A percentile compares a stretch with the other conserved stretches of the same genome.
These are phyloP conservation scores for Neoboletus magnificus DNA, from an alignment of 768 basidiomycete species.

Conservation along the genomic window DNA sequence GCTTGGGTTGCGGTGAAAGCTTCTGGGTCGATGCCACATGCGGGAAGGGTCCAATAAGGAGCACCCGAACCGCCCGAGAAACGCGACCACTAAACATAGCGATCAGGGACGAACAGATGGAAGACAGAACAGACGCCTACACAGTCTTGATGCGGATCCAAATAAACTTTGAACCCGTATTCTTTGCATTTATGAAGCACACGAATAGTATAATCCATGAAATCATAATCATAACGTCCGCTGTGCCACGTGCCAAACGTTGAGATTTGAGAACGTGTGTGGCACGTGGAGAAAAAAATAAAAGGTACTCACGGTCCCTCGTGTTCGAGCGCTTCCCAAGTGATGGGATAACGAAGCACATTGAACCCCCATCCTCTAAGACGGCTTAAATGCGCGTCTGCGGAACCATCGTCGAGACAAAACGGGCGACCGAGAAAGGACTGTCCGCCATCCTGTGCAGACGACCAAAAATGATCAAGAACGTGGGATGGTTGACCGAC, in stretches of 20 bases:
- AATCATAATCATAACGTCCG: conserved; percentile 85
- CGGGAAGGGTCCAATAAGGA: conserved; percentile 88
- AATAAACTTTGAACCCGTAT: conserved; percentile 86
- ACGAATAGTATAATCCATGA: conserved; percentile 86
- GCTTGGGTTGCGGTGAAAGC: conserved; percentile 83
- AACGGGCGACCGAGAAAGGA: conserved; percentile 78
- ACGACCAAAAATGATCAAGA: conserved; percentile 79
- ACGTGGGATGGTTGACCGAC: conserved; percentile 62
- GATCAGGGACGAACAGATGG: neutral
- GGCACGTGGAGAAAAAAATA: neutral
- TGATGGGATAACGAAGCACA: conserved; percentile 73
- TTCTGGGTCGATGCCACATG: conserved; percentile 86
- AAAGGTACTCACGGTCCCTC: conserved; percentile 80
- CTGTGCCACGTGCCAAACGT: conserved; percentile 37
- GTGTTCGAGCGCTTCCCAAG: conserved; percentile 95
- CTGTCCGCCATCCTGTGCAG: conserved; percentile 63
- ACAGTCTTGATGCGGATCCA: conserved; percentile 95
- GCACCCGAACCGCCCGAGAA: conserved; percentile 95
- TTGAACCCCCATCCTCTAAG: conserved; percentile 94
- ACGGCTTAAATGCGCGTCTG: conserved; percentile 82
- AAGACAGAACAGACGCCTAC: conserved; percentile 46
- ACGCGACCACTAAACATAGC: conserved; percentile 73
- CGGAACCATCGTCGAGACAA: conserved; percentile 79
- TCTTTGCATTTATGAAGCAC: conserved; percentile 90
- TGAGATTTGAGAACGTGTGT: conserved; percentile 1